These are phyloP conservation scores for Chenopodium berlandieri DNA, from an alignment of 148 eudicot species.

Conservation along the genomic window DNA sequence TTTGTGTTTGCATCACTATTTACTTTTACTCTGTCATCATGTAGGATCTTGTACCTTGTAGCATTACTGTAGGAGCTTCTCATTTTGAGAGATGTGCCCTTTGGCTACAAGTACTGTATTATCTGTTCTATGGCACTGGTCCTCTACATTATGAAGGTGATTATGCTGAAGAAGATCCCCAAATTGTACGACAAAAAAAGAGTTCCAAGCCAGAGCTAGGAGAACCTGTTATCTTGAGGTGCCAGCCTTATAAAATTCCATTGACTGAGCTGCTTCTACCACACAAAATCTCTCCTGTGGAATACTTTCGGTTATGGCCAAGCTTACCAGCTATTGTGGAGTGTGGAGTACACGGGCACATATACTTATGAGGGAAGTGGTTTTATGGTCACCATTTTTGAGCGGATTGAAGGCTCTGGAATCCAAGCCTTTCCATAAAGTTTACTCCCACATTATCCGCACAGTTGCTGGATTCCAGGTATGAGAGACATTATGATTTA, in stretches of 20 bases:
- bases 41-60: slow-evolving; percentile 86
- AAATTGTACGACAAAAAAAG: slow-evolving; percentile 67
- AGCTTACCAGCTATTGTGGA: slow-evolving; percentile 78
- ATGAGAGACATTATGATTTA: not conserved
- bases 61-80: slow-evolving; percentile 93
- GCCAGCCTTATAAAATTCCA: slow-evolving; percentile 97
- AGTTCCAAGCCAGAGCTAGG: slow-evolving; percentile 72
- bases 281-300: slow-evolving; percentile 94
- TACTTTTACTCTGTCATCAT: slow-evolving; percentile 1
- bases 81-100: slow-evolving; percentile 93
- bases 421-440: slow-evolving; percentile 95
- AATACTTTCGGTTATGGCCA: slow-evolving; percentile 95
- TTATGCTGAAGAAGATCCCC: slow-evolving; percentile 78
- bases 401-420: slow-evolving; percentile 80
- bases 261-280: slow-evolving; percentile 91
- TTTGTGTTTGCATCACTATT: not conserved
- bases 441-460: slow-evolving; percentile 91
- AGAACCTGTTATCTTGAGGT: slow-evolving; percentile 89
- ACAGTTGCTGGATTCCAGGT: slow-evolving; percentile 98
- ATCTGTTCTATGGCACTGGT: slow-evolving; percentile 74
- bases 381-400: slow-evolving; percentile 91
- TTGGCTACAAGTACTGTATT: slow-evolving; percentile 92
- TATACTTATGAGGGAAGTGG: slow-evolving; percentile 98
- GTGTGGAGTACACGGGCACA: slow-evolving; percentile 83
- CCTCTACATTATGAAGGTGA: slow-evolving; percentile 61